phyloP scores from a whole-genome alignment of 495 filamentous ascomycete genomes.

The Margaritispora aquatica region DNA sequence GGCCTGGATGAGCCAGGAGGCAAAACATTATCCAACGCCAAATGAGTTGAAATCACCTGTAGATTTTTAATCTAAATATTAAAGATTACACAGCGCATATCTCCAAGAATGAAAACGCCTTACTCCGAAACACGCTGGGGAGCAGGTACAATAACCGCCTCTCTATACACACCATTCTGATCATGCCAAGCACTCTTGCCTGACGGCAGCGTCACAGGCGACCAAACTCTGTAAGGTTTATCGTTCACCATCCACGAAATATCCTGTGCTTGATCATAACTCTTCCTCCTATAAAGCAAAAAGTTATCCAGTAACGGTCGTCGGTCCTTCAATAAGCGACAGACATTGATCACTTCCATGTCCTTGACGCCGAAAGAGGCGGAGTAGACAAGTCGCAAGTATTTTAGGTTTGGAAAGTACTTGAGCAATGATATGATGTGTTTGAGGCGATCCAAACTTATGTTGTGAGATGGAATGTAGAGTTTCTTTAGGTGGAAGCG shows the following conservation, averaged over 20 bases:
- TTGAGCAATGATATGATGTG: conserved; percentile 11
- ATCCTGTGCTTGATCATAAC: conserved; percentile 9
- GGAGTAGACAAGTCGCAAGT: conserved; percentile 5
- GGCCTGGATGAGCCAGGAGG: too few relatives aligned
- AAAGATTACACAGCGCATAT: too few relatives aligned
- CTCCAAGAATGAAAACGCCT: neutral
- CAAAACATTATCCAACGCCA: too few relatives aligned
- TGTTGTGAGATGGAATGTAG: conserved; percentile 6
- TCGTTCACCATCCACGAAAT: conserved; percentile 17
- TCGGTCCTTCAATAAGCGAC: conserved; percentile 11
- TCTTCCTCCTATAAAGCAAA: conserved; percentile 8
- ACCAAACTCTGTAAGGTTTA: conserved; percentile 9
- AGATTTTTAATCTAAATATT: too few relatives aligned
- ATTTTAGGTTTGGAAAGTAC: conserved; percentile 13
- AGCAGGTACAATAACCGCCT: conserved; percentile 1
- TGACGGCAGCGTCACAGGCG: neutral
- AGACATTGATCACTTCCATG: conserved; percentile 9
- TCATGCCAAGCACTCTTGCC: conserved; percentile 1
- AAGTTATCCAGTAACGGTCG: conserved; percentile 4
- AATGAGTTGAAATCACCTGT: too few relatives aligned
- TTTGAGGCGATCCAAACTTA: conserved; percentile 6
- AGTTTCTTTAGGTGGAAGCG: conserved; percentile 7
- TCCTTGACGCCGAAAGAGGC: neutral
- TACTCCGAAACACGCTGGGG: conserved; percentile 3
- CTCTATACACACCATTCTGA: neutral